phyloP scores from a whole-genome alignment of 495 filamentous ascomycete genomes.

The Penicillium daleae region DNA sequence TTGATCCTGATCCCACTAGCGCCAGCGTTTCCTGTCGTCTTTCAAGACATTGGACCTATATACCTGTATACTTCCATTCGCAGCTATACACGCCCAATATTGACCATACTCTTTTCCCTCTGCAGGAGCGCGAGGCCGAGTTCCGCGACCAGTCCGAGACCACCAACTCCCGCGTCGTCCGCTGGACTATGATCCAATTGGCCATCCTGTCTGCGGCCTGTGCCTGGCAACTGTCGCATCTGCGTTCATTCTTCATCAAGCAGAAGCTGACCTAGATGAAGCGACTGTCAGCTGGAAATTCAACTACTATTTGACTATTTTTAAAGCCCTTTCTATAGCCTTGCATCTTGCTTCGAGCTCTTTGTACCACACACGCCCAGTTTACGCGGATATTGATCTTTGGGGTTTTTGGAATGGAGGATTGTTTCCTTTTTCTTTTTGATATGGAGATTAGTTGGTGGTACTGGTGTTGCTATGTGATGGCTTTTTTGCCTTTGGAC shows the following conservation, averaged over 20 bases:
- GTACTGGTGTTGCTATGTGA: neutral
- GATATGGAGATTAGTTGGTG: neutral
- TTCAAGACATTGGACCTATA: no score
- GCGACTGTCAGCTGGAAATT: neutral
- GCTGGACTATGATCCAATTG: conserved; percentile 92
- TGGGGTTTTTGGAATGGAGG: conserved; percentile 7
- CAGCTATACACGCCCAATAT: neutral
- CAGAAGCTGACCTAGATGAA: conserved; percentile 82
- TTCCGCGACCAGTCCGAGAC: conserved; percentile 96
- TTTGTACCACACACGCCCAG: conserved; percentile 19
- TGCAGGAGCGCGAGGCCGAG: conserved; percentile 92
- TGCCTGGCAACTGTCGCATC: conserved; percentile 95
- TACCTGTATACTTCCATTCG: neutral
- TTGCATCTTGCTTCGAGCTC: conserved; percentile 28
- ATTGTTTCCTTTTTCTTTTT: conserved; percentile 2
- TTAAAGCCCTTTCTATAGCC: conserved; percentile 24
- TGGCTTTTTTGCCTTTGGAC: neutral
- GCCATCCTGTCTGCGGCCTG: conserved; percentile 87
- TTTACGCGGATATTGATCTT: conserved; percentile 23
- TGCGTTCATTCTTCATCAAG: conserved; percentile 98
- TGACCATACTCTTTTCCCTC: neutral
- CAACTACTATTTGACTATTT: conserved; percentile 10
- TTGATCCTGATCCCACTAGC: no score
- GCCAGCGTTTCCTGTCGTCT: neutral
- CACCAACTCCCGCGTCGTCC: conserved; percentile 89